Evolutionary conservation across 1,284 basidiomycete genomes (phyloP).

Genomic region (Ganoderma sinense): DNA sequence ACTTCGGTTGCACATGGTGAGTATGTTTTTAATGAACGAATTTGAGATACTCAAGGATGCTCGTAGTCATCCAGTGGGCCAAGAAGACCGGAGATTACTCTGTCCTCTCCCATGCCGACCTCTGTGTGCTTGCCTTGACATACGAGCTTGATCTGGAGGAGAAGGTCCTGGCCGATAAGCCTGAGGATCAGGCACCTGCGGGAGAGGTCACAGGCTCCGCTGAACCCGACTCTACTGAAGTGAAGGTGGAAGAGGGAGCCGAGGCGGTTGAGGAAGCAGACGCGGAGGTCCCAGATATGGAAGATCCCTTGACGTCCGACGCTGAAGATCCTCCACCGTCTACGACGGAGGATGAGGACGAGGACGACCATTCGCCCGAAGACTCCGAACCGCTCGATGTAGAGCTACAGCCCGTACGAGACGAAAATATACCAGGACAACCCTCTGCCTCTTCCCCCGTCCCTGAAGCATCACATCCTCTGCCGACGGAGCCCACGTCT

Average conservation of each 20-base stretch:
- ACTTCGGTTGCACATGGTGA: constrained; percentile 81
- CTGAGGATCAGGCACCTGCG: not conserved
- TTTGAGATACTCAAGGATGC: constrained; percentile 22
- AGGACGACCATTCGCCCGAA: constrained; percentile 9
- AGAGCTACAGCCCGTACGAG: constrained; percentile 49
- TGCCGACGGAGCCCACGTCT: constrained; percentile 21
- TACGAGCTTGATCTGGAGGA: constrained; percentile 75
- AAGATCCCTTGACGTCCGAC: constrained; percentile 24
- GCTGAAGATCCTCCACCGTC: constrained; percentile 31
- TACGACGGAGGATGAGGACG: constrained; percentile 22
- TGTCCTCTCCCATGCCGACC: constrained; percentile 91
- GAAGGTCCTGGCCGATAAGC: constrained; percentile 32
- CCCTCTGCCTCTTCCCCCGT: constrained; percentile 11
- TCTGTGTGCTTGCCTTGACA: constrained; percentile 91
- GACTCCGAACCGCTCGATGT: constrained; percentile 51
- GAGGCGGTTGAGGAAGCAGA: not conserved
- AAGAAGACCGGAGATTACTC: constrained; percentile 98
- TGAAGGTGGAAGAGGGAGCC: not conserved
- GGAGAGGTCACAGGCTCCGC: not conserved
- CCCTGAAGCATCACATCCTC: constrained; percentile 12
- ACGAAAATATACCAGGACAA: constrained; percentile 10
- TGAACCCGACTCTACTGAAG: constrained; percentile 5
- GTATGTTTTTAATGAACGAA: constrained; percentile 30
- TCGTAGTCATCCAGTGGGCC: constrained; percentile 86
- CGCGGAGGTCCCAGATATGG: not conserved